Percentiles rank a stretch among this genome's conserved stretches.
Conservation (phyloP, 805 yeast species). For the Candida ponderosae region DNA sequence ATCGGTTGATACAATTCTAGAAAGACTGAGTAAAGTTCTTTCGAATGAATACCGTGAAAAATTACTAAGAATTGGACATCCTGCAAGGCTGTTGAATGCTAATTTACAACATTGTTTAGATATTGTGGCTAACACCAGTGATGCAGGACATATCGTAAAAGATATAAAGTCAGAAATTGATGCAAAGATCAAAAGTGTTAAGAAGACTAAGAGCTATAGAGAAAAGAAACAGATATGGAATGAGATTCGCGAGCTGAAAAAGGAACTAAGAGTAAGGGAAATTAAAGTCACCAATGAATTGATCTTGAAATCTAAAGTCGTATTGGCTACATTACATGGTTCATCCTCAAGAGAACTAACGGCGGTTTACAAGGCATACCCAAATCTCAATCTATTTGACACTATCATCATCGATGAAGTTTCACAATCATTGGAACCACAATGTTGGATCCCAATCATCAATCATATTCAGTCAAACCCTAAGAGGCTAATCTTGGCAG, state of each 20-base stretch:
- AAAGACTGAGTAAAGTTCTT: conserved; percentile 46
- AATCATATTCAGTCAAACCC: conserved; percentile 45
- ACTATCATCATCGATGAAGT: conserved; percentile 91
- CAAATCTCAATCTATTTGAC: conserved; percentile 44
- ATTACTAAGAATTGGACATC: conserved; percentile 86
- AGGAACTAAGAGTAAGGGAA: conserved; percentile 65
- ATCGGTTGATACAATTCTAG: conserved; percentile 85
- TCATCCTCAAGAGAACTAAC: conserved; percentile 67
- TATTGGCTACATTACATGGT: conserved; percentile 83
- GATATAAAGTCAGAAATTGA: conserved; percentile 72
- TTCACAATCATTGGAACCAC: conserved; percentile 89
- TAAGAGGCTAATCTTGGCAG: conserved; percentile 69
- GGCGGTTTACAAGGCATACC: conserved; percentile 33
- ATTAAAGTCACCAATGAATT: conserved; percentile 52
- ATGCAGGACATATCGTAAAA: conserved; percentile 50
- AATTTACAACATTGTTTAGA: conserved; percentile 73
- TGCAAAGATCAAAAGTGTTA: conserved; percentile 43
- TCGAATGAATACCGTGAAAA: conserved; percentile 26
- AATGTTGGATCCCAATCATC: conserved; percentile 90
- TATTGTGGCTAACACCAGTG: conserved; percentile 50
- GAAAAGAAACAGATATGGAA: conserved; percentile 64
- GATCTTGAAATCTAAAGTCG: conserved; percentile 54
- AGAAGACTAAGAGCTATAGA: conserved; percentile 51
- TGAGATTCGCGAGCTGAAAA: conserved; percentile 60
- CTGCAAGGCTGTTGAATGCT: conserved; percentile 66